Percentiles rank a stretch among this genome's conserved stretches.
These are phyloP conservation scores for Hymenoscyphus occultus DNA, from an alignment of 2,329 filamentous ascomycete species.

Conservation along the genomic window DNA sequence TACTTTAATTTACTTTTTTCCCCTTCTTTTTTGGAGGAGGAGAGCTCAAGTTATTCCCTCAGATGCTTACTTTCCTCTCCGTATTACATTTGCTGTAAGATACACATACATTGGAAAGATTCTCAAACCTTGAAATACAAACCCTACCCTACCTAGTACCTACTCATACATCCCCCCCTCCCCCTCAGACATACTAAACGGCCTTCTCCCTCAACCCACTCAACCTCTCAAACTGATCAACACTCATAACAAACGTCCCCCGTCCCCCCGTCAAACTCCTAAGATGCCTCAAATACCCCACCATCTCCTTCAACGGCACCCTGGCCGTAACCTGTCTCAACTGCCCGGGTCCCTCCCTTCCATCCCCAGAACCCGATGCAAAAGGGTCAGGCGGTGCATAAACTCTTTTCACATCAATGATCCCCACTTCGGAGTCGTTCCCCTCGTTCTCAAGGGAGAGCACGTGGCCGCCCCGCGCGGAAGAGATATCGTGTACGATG, in stretches of 20 bases:
- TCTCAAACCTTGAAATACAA: background rate
- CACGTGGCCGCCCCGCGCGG: slow-evolving; percentile 70
- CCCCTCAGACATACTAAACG: slow-evolving; percentile 17
- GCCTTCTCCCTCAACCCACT: slow-evolving; percentile 50
- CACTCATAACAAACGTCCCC: slow-evolving; percentile 71
- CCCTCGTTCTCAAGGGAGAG: slow-evolving; percentile 58
- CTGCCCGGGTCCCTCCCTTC: slow-evolving; percentile 46
- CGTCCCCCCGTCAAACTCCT: slow-evolving; percentile 85
- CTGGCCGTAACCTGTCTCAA: slow-evolving; percentile 72
- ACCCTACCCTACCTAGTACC: too few relatives aligned
- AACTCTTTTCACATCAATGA: slow-evolving; percentile 69
- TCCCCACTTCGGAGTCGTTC: slow-evolving; percentile 22
- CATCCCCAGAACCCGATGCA: slow-evolving; percentile 42
- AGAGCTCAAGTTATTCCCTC: too few relatives aligned
- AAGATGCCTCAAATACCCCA: slow-evolving; percentile 87
- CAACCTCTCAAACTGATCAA: slow-evolving; percentile 70
- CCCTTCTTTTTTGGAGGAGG: too few relatives aligned
- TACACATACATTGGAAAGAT: background rate
- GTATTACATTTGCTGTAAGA: too few relatives aligned
- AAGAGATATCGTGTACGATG: slow-evolving; percentile 78
- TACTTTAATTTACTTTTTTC: too few relatives aligned
- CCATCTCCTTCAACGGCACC: slow-evolving; percentile 94
- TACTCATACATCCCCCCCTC: background rate
- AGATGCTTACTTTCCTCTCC: too few relatives aligned
- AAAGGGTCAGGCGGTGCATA: slow-evolving; percentile 91